Base-by-base conservation (phyloP, 345 rosid genomes). In the Hibiscus tridactylites region DNA sequence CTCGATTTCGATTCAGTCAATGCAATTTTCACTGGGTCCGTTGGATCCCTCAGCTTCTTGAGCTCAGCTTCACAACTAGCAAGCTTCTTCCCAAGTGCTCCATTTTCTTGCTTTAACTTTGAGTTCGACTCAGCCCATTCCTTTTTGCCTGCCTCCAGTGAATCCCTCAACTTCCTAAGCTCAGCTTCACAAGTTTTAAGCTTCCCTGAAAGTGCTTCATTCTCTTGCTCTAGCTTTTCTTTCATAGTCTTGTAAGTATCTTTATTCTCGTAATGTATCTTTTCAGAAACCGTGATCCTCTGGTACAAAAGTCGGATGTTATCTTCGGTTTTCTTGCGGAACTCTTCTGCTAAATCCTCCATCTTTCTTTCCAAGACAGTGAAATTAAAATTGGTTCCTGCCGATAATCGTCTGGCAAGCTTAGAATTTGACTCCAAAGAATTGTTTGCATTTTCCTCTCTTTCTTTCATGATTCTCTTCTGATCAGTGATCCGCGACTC, bases 281-380 rank as follows among this genome's bases (percentile, higher is more conserved):
- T 92, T 79, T 93, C 97, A 11, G 93, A 83, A 42, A 89, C 97
- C 37, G 73, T 79, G 73, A 90, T 89, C 62, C 96, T 86, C 44
- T 78, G 91, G 71, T 76, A 70, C 62, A 93, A 67, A 42, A 91
- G 66, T 4, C 91, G 87, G 15, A 90, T 82, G 33, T 85, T 87
- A 76, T 90, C 90, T 76, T 90, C 96, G n/a, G 83, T 77, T 73
- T 78, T 84, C 88, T 76, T 83, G 11, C 83, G 74, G 77, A 84
- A 91, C 72, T 81, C 88, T 5, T 78, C 90, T 0, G 92, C 91
- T 21, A 87, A 68, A 53, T 87, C 91, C 53, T 87, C 91, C 77
- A 90, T 82, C 78, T 85, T 91, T 79, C 84, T 86, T 74, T 91
- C 90, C 9, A 88, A 15, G 2, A 73, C 24, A 1, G 87, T 81